Percentiles rank a stretch among this genome's conserved stretches.
phyloP scores from a whole-genome alignment of 2,329 filamentous ascomycete species.

The Chlorencoelia australis region DNA sequence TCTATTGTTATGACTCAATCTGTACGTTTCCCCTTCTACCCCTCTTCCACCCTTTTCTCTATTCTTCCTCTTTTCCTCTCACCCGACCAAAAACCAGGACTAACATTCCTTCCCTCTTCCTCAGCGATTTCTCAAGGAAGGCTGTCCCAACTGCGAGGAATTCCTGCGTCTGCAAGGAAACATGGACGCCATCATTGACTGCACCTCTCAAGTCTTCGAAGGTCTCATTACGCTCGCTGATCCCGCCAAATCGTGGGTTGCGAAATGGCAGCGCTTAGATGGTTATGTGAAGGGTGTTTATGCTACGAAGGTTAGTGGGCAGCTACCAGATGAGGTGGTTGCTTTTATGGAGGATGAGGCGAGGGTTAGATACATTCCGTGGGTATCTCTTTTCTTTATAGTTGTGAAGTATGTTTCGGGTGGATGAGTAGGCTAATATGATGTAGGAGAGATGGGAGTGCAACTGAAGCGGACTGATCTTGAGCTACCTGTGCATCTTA shows the following conservation, averaged over 20 bases:
- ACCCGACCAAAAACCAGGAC: conserved; percentile 6
- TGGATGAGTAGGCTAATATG: conserved; percentile 11
- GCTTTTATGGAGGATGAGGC: conserved; percentile 52
- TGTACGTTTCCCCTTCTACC: conserved; percentile 36
- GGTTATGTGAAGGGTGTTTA: conserved; percentile 84
- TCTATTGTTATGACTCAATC: conserved; percentile 78
- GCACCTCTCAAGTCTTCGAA: conserved; percentile 94
- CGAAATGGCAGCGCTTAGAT: conserved; percentile 90
- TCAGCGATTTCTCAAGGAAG: conserved; percentile 74
- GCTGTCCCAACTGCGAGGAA: conserved; percentile 94
- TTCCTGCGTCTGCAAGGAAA: conserved; percentile 76
- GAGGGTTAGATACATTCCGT: conserved; percentile 57
- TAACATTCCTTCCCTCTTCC: conserved; percentile 6
- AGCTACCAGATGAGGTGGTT: conserved; percentile 57
- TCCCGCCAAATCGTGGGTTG: conserved; percentile 82
- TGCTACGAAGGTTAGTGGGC: conserved; percentile 86
- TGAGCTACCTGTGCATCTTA: no score
- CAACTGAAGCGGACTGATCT: conserved; percentile 28
- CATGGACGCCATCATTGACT: conserved; percentile 75
- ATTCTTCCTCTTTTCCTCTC: neutral
- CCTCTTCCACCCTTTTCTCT: neutral
- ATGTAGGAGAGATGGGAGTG: conserved; percentile 45
- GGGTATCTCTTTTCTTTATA: conserved; percentile 27
- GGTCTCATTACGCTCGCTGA: conserved; percentile 79
- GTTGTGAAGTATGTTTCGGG: neutral